A percentile compares a stretch with the other conserved stretches of the same genome.
phyloP scores from a whole-genome alignment of 352 stramenopile species.

The Globisporangium middletonii region DNA sequence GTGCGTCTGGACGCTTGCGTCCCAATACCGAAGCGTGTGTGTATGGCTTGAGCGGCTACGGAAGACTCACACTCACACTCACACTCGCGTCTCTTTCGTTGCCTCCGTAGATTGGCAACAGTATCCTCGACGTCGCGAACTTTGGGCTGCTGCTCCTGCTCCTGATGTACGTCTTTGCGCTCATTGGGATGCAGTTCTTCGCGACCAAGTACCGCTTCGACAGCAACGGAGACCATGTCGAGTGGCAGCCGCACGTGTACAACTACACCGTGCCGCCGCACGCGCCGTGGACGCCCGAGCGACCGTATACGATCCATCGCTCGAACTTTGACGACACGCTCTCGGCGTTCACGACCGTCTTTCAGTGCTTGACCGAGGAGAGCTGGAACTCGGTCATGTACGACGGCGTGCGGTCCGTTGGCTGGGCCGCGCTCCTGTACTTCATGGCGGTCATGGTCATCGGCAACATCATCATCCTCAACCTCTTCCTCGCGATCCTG shows the following conservation, averaged over 20 bases:
- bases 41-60: background rate
- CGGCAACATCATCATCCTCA: slow-evolving; percentile 83
- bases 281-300: slow-evolving; percentile 33
- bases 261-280: slow-evolving; percentile 30
- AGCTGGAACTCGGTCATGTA: slow-evolving; percentile 89
- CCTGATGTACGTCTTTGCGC: slow-evolving; percentile 86
- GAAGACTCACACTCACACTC: background rate
- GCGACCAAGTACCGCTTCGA: slow-evolving; percentile 84
- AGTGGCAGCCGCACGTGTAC: slow-evolving; percentile 36
- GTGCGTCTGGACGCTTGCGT: slow-evolving; percentile 7
- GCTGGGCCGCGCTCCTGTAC: slow-evolving; percentile 37
- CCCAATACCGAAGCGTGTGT: background rate
- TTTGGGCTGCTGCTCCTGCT: slow-evolving; percentile 86
- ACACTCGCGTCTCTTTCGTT: background rate
- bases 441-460: slow-evolving; percentile 68
- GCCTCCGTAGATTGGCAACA: slow-evolving; percentile 46
- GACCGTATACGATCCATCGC: slow-evolving; percentile 29
- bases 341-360: slow-evolving; percentile 64
- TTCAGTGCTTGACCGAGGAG: slow-evolving; percentile 85
- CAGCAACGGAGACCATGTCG: slow-evolving; percentile 20
- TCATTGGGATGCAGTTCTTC: slow-evolving; percentile 80
- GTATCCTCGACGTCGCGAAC: slow-evolving; percentile 77
- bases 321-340: slow-evolving; percentile 61
- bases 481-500: slow-evolving; percentile 87
- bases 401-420: slow-evolving; percentile 48